Evolutionary conservation across 495 filamentous ascomycete species (phyloP).

Genomic region (Hypoxylon crocopeplum): DNA sequence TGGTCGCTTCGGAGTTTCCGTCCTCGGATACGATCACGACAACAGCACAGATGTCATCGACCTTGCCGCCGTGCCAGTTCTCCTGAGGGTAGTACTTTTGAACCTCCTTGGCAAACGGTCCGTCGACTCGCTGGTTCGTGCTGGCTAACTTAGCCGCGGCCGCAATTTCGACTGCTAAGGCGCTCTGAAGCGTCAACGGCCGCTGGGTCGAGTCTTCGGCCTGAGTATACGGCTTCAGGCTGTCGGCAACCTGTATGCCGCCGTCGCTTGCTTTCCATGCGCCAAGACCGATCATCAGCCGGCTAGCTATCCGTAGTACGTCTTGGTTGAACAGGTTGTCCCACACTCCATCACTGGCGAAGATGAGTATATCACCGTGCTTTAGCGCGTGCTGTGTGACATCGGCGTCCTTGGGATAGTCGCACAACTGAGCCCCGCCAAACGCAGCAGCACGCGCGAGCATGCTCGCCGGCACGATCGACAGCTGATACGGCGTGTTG

Average conservation of each 20-base stretch:
- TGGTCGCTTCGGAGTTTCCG: constrained; percentile 36
- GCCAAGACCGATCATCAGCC: constrained; percentile 71
- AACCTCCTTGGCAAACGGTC: constrained; percentile 94
- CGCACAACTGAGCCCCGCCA: constrained; percentile 78
- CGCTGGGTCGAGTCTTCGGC: constrained; percentile 41
- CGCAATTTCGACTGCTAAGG: constrained; percentile 79
- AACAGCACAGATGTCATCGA: constrained; percentile 88
- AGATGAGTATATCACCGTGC: constrained; percentile 89
- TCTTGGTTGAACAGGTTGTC: constrained; percentile 95
- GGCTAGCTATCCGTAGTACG: constrained; percentile 77
- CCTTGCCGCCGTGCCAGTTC: constrained; percentile 83
- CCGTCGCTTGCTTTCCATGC: constrained; percentile 73
- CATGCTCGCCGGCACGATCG: constrained; percentile 82
- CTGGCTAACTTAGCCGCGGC: constrained; percentile 84
- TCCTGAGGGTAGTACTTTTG: constrained; percentile 85
- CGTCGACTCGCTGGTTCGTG: constrained; percentile 75
- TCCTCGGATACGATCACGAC: constrained; percentile 73
- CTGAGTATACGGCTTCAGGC: constrained; percentile 59
- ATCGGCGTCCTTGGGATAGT: constrained; percentile 84
- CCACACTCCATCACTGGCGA: constrained; percentile 95
- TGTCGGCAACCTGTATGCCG: constrained; percentile 63
- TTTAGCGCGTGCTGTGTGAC: constrained; percentile 75
- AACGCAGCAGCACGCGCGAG: constrained; percentile 77
- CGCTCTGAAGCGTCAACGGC: constrained; percentile 67
- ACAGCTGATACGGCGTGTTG: constrained; percentile 96